Percentiles rank a stretch among this genome's conserved stretches.
Evolutionary conservation across 352 stramenopile genomes (phyloP).

Genomic region (Stramenopiles sp.): DNA sequence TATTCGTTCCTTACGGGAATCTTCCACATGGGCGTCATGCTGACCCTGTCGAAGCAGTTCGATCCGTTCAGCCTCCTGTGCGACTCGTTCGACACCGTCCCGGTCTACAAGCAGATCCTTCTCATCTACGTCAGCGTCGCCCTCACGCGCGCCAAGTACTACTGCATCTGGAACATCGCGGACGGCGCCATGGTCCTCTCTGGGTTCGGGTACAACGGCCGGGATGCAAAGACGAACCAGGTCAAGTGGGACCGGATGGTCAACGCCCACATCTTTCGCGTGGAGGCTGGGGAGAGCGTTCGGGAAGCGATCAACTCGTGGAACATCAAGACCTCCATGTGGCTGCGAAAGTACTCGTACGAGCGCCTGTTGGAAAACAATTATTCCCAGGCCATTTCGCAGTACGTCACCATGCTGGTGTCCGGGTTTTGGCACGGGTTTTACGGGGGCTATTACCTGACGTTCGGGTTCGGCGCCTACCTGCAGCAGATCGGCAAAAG

Average conservation of each 20-base stretch:
- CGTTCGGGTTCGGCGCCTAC: constrained; percentile 46
- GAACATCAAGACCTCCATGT: background rate
- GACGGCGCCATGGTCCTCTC: constrained; percentile 52
- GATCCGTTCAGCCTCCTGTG: background rate
- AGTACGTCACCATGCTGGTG: constrained; percentile 24
- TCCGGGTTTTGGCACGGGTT: constrained; percentile 96
- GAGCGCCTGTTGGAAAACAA: background rate
- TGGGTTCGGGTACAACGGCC: constrained; percentile 77
- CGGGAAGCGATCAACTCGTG: background rate
- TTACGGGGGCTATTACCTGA: constrained; percentile 91
- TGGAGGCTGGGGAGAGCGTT: background rate
- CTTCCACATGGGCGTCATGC: background rate
- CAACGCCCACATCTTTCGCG: background rate
- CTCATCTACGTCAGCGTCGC: constrained; percentile 68
- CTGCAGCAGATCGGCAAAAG: background rate
- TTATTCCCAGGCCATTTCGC: background rate
- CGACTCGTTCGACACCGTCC: background rate
- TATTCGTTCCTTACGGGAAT: background rate
- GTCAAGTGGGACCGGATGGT: background rate
- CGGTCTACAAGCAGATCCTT: constrained; percentile 31
- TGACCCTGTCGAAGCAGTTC: background rate
- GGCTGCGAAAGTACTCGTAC: background rate
- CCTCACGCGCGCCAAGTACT: constrained; percentile 79
- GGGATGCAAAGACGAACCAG: constrained; percentile 37
- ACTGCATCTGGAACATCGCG: constrained; percentile 81